Conservation (phyloP, 352 stramenopile genomes). For the Pythium chondricola region DNA sequence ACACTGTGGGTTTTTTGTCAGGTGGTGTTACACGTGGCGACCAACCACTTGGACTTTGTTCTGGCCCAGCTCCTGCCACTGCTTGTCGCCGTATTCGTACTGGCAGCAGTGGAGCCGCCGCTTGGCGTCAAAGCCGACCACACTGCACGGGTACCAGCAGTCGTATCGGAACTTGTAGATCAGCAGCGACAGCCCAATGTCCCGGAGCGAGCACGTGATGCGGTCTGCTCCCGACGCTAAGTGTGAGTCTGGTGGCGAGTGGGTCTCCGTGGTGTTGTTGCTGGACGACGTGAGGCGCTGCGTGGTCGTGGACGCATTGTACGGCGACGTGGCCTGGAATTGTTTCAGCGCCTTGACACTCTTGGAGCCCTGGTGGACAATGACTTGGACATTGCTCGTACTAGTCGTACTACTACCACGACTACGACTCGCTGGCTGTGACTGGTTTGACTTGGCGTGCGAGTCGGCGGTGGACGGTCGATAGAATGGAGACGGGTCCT, state of each 20-base stretch:
- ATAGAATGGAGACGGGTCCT: background rate
- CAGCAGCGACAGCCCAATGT: constrained; percentile 56
- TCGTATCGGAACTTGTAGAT: constrained; percentile 79
- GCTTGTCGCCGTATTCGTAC: constrained; percentile 80
- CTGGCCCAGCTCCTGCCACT: constrained; percentile 59
- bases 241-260: too few species aligned
- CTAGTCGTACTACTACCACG: too few species aligned
- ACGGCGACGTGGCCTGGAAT: constrained; percentile 48
- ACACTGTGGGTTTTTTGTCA: constrained; percentile 4
- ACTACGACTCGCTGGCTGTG: background rate
- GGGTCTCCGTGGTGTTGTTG: too few species aligned
- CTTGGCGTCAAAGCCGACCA: constrained; percentile 71
- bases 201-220: constrained; percentile 40
- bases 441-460: background rate
- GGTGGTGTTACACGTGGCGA: constrained; percentile 3
- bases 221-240: background rate
- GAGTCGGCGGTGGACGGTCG: constrained; percentile 4
- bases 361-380: constrained; percentile 59
- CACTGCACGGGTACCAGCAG: constrained; percentile 75
- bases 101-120: constrained; percentile 68
- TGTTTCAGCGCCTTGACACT: constrained; percentile 60
- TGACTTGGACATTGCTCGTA: constrained; percentile 6
- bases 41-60: constrained; percentile 45
- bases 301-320: constrained; percentile 21
- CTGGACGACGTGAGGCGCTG: background rate